phyloP scores from a whole-genome alignment of 192 early-diverging fungal genomes.

The Rhizoclosmatium sp. region DNA sequence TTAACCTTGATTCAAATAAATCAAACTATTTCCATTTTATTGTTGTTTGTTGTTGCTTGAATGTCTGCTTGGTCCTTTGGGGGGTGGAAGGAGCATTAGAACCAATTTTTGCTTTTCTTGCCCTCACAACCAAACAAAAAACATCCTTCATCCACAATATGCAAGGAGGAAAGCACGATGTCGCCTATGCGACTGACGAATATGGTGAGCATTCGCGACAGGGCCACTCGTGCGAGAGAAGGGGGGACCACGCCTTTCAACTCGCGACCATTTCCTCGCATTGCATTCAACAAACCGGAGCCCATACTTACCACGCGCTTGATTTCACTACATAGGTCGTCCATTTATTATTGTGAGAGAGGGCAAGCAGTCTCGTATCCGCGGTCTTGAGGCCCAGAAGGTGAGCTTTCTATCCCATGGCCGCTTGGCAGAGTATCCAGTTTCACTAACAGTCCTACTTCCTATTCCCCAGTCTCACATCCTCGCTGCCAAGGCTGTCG shows the following conservation, averaged over 20 bases:
- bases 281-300: background rate
- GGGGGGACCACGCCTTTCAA: background rate
- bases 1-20: background rate
- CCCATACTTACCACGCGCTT: background rate
- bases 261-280: too few relatives aligned
- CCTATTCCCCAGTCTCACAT: slow-evolving; percentile 86
- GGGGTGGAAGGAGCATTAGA: background rate
- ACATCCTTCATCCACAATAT: slow-evolving; percentile 1
- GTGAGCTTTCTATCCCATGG: slow-evolving; percentile 54
- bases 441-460: slow-evolving; percentile 10
- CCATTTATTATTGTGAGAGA: slow-evolving; percentile 99
- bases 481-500: slow-evolving; percentile 95
- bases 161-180: slow-evolving; percentile 36
- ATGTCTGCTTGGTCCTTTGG: background rate
- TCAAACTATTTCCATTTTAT: background rate
- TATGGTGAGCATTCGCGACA: slow-evolving; percentile 60
- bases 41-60: background rate
- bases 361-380: slow-evolving; percentile 88
- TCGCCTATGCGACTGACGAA: slow-evolving; percentile 93
- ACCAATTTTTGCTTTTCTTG: background rate
- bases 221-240: background rate
- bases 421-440: too few relatives aligned
- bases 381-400: slow-evolving; percentile 95
- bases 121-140: slow-evolving; percentile 5
- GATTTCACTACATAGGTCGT: slow-evolving; percentile 53